Base-by-base conservation (phyloP, 176 grass and related monocot genomes). In the Guadua angustifolia region DNA sequence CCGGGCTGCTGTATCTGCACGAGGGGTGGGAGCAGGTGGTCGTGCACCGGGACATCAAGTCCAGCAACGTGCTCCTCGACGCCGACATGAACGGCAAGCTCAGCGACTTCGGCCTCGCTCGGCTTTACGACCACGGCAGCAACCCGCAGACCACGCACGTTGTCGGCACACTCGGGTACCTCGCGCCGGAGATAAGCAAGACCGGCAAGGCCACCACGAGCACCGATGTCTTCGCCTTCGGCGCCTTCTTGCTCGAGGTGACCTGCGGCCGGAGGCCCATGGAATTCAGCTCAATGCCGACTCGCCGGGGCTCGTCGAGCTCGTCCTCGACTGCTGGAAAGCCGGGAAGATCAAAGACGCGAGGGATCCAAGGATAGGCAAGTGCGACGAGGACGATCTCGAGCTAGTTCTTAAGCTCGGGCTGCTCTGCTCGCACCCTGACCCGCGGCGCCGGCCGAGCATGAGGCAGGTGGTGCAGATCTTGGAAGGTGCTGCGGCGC, bases 11-110 rank as follows among this genome's bases (percentile, higher is more conserved):
- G 56, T 97, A 97, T 82, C 85, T 97, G 64, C 94, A 97, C 72
- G 91, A 94, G 60, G 94, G 87, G 74, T 97, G 94, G 91, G 91
- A 97, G 58, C 91, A 97, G 74, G 89, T 97, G 75, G 94, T 97
- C 71, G 87, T 97, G 74, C 94, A 98, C 83, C 87, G 95, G 22
- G 95, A 98, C 85, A 91, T 98, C 35, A 98, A 98, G 72, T 44
- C 95, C 15, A 76, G 77, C 33, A 98, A 98, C 79, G 89, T 98
- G 26, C 91, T 98, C 21, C 93, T 98, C 21, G 95, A 98, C 66
- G 77, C 15, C 42, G 73, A 88, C 16, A 85, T 91, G 85, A 95
- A 95, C 72, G 95, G 73, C 18, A 94, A 88, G 83, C 83, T 98
- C 10, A 89, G 95, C 44, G 93, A 98, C 80, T 98, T 98, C 40